Evolutionary conservation across 1,284 basidiomycete genomes (phyloP).

Genomic region (Sporisorium exsertum): DNA sequence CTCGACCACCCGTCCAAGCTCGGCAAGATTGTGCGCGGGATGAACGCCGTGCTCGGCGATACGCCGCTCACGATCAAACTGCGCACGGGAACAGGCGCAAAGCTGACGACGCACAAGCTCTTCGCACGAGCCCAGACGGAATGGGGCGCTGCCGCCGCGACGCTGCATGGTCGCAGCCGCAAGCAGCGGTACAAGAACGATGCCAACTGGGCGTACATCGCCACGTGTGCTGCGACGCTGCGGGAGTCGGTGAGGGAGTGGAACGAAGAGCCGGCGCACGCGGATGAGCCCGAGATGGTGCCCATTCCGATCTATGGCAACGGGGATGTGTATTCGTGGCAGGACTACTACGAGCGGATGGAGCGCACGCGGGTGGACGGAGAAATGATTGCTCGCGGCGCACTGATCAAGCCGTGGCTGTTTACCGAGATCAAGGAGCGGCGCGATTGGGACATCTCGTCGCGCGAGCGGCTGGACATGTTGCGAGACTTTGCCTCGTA

Average conservation of each 20-base stretch:
- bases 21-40: conserved; percentile 87
- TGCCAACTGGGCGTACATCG: conserved; percentile 72
- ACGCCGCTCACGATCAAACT: conserved; percentile 96
- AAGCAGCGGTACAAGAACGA: conserved; percentile 68
- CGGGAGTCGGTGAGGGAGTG: conserved; percentile 72
- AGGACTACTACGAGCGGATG: conserved; percentile 84
- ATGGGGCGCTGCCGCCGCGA: conserved; percentile 83
- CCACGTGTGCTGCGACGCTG: conserved; percentile 84
- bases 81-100: conserved; percentile 79
- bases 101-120: conserved; percentile 79
- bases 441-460: conserved; percentile 86
- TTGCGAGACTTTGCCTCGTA: conserved; percentile 74
- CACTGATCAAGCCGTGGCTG: conserved; percentile 82
- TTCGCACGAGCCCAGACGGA: conserved; percentile 85
- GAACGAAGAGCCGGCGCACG: conserved; percentile 57
- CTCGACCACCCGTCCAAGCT: conserved; percentile 85
- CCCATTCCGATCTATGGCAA: conserved; percentile 94
- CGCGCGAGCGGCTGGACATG: conserved; percentile 87
- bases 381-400: conserved; percentile 93
- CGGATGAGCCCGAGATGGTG: conserved; percentile 72
- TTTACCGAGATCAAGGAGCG: conserved; percentile 95
- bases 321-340: conserved; percentile 90
- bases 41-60: conserved; percentile 90
- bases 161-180: conserved; percentile 81
- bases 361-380: conserved; percentile 87